Evolutionary conservation across 768 basidiomycete species (phyloP), one percentile per base, ranked within the genome.

Genomic region (Boletus pseudopeckii): DNA sequence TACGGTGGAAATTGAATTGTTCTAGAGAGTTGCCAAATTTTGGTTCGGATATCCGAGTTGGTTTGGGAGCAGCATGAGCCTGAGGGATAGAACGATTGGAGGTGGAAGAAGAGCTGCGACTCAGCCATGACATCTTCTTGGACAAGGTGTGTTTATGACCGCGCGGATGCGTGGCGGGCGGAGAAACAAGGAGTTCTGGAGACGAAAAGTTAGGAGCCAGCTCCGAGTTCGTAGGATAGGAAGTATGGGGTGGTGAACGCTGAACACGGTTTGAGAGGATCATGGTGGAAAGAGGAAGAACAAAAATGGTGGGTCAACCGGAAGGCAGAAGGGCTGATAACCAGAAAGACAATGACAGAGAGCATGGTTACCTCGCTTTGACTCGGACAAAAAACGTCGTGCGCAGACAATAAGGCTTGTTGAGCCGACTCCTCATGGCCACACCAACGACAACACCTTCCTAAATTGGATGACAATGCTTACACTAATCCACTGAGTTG

Each of bases 41-140:
- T 17, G 78, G 75, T 62, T 80, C 79, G 7, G 77, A 78, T 47
- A 76, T 72, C 43, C 75, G 74, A 10, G 71, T 61, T 34, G 77
- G 74, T 48, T 73, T 75, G 9, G 67, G 66, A 11, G 75, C 67
- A 44, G 69, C 67, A 38, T 66, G 67, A 24, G 70, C 28, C 4
- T 28, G 28, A 32, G 28, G 64, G 7, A 44, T 42, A 8, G 60
- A 63, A 39, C 50, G 52, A 8, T 30, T 59, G 32, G 71, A 72
- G 39, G 62, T 46, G 7, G 71, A 68, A 13, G 74, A 70, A 18
- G 74, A 67, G 32, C 65, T 69, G 53, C 76, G 73, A 39, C 64
- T 60, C 14, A 79, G 67, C 77, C 78, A 79, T 17, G 69, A 63
- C 72, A 76, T 75, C 2, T 75, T 66, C 30, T 72, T 75, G 5